Base-by-base conservation (phyloP, 1,284 basidiomycete species). In the Apiotrichum mycotoxinovorans region DNA sequence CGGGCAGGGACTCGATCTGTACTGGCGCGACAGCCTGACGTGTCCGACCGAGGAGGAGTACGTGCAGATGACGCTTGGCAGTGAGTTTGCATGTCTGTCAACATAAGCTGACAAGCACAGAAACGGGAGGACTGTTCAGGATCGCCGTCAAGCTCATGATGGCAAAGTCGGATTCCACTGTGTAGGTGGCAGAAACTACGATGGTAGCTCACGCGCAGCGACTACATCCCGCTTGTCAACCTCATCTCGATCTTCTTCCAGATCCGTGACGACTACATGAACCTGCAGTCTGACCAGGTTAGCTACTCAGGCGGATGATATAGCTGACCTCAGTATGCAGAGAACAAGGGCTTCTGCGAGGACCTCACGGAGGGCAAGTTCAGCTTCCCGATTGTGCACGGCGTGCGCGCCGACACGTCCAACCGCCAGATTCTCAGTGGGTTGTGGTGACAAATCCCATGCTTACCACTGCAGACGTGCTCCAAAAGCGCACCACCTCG, bases 221-320 rank as follows among this genome's bases (percentile, higher is more conserved):
- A 95, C 74, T 95, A 89, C 61, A 84, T 97, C 1, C 92, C 93
- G 0, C 82, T 98, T 1, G 90, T 95, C 56, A 97, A 97, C 73
- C 82, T 98, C 12, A 89, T 98, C 62, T 92, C 95, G 1, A 84
- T 98, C 17, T 89, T 87, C 69, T 98, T 95, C 74, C 96, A 98
- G 75, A 96, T 99, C 64, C 81, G 94, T 25, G 96, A 99, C 72
- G 95, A 99, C 73, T 91, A 95, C 59, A 91, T 96, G 87, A 98
- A 98, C 72, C 79, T 98, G 34, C 87, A 94, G 68, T 91, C 88
- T 47, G 83, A 83, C 25, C 84, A 91, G 79, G 91, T 90, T 64
- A 38, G 74, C 61, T 42, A 18, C n/a, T 12, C 26, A 4, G 5
- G 1, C 3, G 5, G 22, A 8, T 7, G 7, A 4, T 1, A 5